phyloP scores from a whole-genome alignment of 768 basidiomycete genomes.

The Tricholoma hemisulphureum region DNA sequence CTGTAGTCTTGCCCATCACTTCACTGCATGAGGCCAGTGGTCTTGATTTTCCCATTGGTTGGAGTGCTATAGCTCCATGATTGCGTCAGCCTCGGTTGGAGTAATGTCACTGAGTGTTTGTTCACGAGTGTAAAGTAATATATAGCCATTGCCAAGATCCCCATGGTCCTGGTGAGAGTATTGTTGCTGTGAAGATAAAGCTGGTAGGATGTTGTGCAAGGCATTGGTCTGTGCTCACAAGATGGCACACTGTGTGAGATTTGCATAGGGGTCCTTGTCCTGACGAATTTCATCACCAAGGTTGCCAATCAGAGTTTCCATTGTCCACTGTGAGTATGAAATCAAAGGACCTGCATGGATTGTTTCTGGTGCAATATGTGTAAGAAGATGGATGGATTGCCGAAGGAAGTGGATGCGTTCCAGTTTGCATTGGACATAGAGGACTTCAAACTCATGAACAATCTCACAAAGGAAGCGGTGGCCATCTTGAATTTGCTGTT shows the following conservation, averaged over 20 bases:
- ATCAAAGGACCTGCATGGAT: conserved; percentile 18
- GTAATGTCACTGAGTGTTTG: too few relatives aligned
- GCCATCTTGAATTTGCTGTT: conserved; percentile 17
- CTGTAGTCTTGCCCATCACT: conserved; percentile 32
- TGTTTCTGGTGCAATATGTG: conserved; percentile 28
- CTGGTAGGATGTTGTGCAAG: too few relatives aligned
- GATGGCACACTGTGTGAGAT: conserved; percentile 24
- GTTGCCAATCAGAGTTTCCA: conserved; percentile 33
- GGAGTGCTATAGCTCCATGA: too few relatives aligned
- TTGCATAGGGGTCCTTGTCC: conserved; percentile 27
- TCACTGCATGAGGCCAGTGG: neutral
- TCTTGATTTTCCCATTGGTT: neutral
- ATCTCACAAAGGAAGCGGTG: conserved; percentile 26
- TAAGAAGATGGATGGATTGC: conserved; percentile 30
- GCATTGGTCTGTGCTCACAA: too few relatives aligned
- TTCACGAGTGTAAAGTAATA: too few relatives aligned
- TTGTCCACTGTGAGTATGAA: conserved; percentile 25
- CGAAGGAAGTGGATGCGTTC: conserved; percentile 32
- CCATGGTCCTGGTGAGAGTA: too few relatives aligned
- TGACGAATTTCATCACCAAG: conserved; percentile 27
- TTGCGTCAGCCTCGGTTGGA: too few relatives aligned
- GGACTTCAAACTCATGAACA: conserved; percentile 30
- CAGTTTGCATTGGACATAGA: conserved; percentile 29
- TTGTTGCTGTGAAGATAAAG: too few relatives aligned
- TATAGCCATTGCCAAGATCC: too few relatives aligned